phyloP scores from a whole-genome alignment of 164 flowering plant genomes.

The Magnolia officinalis region DNA sequence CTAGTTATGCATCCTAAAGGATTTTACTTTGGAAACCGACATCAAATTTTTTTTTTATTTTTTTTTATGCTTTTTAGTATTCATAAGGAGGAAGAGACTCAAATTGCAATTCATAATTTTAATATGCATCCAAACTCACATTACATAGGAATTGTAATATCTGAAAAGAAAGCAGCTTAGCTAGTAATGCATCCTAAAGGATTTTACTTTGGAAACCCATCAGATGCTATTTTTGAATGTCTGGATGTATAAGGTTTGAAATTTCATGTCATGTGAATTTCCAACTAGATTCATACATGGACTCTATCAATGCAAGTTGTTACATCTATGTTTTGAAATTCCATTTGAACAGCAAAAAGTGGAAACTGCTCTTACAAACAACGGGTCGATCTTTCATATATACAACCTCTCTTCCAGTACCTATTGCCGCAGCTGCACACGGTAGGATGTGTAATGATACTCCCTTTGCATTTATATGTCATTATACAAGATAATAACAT shows the following conservation, averaged over 20 bases:
- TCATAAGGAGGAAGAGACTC: background rate
- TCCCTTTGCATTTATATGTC: background rate
- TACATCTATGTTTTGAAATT: background rate
- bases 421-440: slow-evolving; percentile 81
- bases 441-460: slow-evolving; percentile 32
- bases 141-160: too few species aligned
- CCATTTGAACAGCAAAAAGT: slow-evolving; percentile 58
- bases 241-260: background rate
- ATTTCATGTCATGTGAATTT: slow-evolving; percentile 1
- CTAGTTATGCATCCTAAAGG: background rate
- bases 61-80: too few species aligned
- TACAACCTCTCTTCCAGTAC: slow-evolving; percentile 80
- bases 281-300: background rate
- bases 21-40: background rate
- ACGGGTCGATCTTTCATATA: slow-evolving; percentile 90
- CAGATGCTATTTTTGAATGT: background rate
- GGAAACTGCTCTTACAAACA: slow-evolving; percentile 82
- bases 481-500: too few species aligned
- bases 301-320: background rate
- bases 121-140: too few species aligned
- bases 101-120: background rate
- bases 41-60: too few species aligned
- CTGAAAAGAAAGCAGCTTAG: background rate
- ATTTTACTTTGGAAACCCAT: background rate
- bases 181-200: background rate